These are phyloP conservation scores for Sclerotinia spermophila DNA, from an alignment of 2,329 filamentous ascomycete genomes.

Conservation along the genomic window DNA sequence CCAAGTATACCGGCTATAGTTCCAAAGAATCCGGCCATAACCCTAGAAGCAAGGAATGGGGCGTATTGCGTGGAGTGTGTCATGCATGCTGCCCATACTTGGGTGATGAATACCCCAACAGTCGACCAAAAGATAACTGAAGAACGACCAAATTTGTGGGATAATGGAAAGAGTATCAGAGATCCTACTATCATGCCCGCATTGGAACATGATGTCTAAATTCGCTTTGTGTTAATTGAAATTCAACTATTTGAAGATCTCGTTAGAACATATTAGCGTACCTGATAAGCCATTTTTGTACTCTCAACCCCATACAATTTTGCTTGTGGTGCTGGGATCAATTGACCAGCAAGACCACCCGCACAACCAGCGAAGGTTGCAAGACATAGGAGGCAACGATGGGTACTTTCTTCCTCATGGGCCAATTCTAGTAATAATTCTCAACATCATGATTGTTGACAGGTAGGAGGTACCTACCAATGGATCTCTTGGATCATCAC, in stretches of 20 bases:
- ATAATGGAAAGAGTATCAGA: conserved; percentile 40
- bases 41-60: conserved; percentile 34
- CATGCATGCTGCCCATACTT: conserved; percentile 36
- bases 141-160: conserved; percentile 39
- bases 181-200: conserved; percentile 40
- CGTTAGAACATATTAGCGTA: neutral
- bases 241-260: neutral
- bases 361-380: conserved; percentile 23
- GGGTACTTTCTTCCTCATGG: conserved; percentile 21
- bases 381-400: conserved; percentile 21
- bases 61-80: conserved; percentile 37
- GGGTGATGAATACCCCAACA: conserved; percentile 31
- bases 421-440: conserved; percentile 36
- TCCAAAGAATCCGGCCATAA: conserved; percentile 42
- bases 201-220: conserved; percentile 38
- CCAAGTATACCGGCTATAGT: conserved; percentile 40
- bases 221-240: neutral
- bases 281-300: conserved; percentile 23
- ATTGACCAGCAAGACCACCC: conserved; percentile 20
- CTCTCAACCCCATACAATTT: conserved; percentile 21
- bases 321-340: conserved; percentile 20
- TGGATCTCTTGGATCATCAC: conserved; percentile 47
- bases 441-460: neutral
- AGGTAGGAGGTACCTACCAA: conserved; percentile 26
- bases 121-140: conserved; percentile 42